Percentiles rank a stretch among this genome's conserved stretches.
Conservation (phyloP, 2,329 filamentous ascomycete genomes). For the Immersiporthe knoxdaviesiana region DNA sequence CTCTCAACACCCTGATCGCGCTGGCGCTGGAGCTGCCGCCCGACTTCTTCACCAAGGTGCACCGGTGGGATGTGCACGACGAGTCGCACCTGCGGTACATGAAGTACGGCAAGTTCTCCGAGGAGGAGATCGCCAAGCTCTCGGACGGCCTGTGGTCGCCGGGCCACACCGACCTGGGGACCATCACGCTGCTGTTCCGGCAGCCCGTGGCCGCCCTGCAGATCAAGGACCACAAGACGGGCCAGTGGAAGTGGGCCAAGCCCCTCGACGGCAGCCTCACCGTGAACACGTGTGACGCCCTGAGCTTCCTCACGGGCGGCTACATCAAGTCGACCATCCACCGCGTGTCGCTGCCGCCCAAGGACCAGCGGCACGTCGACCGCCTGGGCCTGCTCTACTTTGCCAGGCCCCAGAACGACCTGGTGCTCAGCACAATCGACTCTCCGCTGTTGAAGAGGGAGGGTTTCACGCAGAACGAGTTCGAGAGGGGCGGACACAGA, state of each 20-base stretch:
- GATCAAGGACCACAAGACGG: constrained; percentile 45
- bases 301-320: constrained; percentile 49
- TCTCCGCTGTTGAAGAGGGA: constrained; percentile 42
- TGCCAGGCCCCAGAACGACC: constrained; percentile 47
- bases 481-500: constrained; percentile 38
- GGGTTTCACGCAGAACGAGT: constrained; percentile 43
- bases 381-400: constrained; percentile 56
- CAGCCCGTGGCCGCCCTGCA: constrained; percentile 59
- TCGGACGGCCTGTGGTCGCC: constrained; percentile 37
- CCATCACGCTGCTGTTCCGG: constrained; percentile 56
- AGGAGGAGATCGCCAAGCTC: constrained; percentile 53
- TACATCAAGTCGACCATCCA: constrained; percentile 44
- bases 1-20: constrained; percentile 58
- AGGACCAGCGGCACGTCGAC: constrained; percentile 49
- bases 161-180: constrained; percentile 58
- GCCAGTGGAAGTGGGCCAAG: constrained; percentile 49
- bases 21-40: constrained; percentile 59
- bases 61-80: constrained; percentile 54
- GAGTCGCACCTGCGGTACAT: constrained; percentile 63
- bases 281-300: constrained; percentile 50
- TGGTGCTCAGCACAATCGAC: constrained; percentile 43
- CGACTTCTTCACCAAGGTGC: constrained; percentile 54
- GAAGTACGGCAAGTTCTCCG: constrained; percentile 55
- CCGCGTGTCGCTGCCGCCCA: constrained; percentile 44
- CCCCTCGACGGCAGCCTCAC: constrained; percentile 51